Conservation (phyloP, 1,139 yeast species). For the Geotrichum carabidarum region DNA sequence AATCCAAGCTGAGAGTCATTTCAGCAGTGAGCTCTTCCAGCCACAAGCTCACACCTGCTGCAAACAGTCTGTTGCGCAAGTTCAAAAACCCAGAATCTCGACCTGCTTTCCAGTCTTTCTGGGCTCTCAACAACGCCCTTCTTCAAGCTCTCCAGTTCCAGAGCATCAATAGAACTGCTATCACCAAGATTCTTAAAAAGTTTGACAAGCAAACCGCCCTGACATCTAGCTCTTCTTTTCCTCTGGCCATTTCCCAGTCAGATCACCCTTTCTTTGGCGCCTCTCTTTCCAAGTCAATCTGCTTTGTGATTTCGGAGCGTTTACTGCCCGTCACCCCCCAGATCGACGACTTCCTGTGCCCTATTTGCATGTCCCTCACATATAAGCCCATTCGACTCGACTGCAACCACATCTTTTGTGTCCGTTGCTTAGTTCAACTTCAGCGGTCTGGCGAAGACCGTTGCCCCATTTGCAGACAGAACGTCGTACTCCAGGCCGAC, state of each 20-base stretch:
- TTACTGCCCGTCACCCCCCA: conserved; percentile 60
- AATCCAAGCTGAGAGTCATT: neutral
- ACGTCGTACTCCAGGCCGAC: conserved; percentile 55
- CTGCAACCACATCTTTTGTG: conserved; percentile 67
- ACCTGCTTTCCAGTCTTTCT: conserved; percentile 48
- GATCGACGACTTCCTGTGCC: conserved; percentile 68
- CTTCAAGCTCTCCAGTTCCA: conserved; percentile 59
- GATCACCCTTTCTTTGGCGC: conserved; percentile 47
- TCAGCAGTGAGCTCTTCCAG: neutral
- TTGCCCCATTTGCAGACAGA: conserved; percentile 64
- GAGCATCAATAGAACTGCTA: conserved; percentile 57
- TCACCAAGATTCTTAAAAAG: conserved; percentile 63
- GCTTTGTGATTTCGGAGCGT: conserved; percentile 52
- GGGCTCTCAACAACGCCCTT: conserved; percentile 50
- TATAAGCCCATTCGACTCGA: conserved; percentile 61
- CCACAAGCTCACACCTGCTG: conserved; percentile 5
- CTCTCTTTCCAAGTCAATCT: conserved; percentile 52
- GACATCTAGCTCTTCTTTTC: conserved; percentile 38
- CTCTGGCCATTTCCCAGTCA: conserved; percentile 31
- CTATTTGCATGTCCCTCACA: conserved; percentile 64
- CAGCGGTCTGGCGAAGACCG: conserved; percentile 53
- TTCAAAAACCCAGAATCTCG: conserved; percentile 50
- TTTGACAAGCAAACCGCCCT: conserved; percentile 68
- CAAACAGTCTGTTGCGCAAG: conserved; percentile 34
- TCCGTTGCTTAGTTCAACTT: conserved; percentile 62